Evolutionary conservation across 2,329 filamentous ascomycete genomes (phyloP).

Genomic region (Rhytidhysteron rufulum): DNA sequence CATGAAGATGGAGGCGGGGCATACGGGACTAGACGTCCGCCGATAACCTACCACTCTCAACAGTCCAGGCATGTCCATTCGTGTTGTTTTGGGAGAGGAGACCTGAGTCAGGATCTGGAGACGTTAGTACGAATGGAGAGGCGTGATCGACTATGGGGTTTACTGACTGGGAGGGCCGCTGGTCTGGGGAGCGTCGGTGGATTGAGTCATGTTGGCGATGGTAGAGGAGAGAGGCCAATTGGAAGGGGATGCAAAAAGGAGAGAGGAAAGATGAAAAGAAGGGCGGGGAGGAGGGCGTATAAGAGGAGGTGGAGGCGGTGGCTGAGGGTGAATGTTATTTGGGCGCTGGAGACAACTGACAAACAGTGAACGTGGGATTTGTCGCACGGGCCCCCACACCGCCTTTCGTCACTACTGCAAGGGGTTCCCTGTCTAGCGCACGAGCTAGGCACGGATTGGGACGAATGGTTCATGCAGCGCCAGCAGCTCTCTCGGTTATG

Average conservation of each 20-base stretch:
- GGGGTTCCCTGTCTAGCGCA: background rate
- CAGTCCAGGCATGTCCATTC: slow-evolving; percentile 34
- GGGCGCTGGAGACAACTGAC: background rate
- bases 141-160: background rate
- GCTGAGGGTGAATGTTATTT: background rate
- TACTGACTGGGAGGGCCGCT: slow-evolving; percentile 35
- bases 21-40: slow-evolving; percentile 22
- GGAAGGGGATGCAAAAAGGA: too few relatives aligned
- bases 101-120: slow-evolving; percentile 24
- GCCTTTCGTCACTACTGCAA: background rate
- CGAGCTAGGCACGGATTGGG: too few relatives aligned
- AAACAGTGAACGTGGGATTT: background rate
- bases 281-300: too few relatives aligned
- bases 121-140: slow-evolving; percentile 2
- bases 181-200: slow-evolving; percentile 38
- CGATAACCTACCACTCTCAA: slow-evolving; percentile 44
- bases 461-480: too few relatives aligned
- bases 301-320: background rate
- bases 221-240: too few relatives aligned
- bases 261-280: too few relatives aligned
- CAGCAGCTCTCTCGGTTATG: too few relatives aligned
- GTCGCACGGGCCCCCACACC: slow-evolving; percentile 1
- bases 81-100: slow-evolving; percentile 26
- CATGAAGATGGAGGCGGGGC: slow-evolving; percentile 21
- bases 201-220: slow-evolving; percentile 4